These are phyloP conservation scores for Huntiella bhutanensis DNA, from an alignment of 2,329 filamentous ascomycete genomes.

Conservation along the genomic window DNA sequence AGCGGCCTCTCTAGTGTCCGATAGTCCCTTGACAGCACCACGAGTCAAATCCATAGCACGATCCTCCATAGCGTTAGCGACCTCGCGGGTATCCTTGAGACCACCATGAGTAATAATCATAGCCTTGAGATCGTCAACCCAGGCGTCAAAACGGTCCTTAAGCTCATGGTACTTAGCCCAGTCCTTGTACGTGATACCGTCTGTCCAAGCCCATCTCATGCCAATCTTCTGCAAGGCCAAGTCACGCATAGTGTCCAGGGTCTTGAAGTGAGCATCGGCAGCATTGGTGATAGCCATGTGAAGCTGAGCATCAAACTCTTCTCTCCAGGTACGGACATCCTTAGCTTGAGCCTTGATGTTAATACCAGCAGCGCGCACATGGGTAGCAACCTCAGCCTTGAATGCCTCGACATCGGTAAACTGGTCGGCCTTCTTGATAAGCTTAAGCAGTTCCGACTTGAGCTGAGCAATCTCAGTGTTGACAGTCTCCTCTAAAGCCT, in stretches of 20 bases:
- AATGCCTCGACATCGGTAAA: conserved; percentile 23
- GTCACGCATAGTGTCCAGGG: conserved; percentile 65
- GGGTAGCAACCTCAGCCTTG: conserved; percentile 23
- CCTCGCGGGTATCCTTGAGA: conserved; percentile 46
- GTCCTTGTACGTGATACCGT: conserved; percentile 89
- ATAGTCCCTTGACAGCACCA: conserved; percentile 60
- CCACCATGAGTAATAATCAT: conserved; percentile 57
- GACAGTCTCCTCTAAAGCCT: conserved; percentile 49
- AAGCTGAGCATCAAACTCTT: conserved; percentile 51
- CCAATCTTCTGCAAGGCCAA: conserved; percentile 80
- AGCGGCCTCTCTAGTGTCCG: conserved; percentile 63
- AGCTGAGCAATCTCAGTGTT: conserved; percentile 44
- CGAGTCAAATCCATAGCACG: conserved; percentile 66
- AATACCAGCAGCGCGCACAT: conserved; percentile 47
- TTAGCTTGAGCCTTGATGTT: conserved; percentile 62
- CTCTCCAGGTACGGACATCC: conserved; percentile 57
- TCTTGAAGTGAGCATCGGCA: conserved; percentile 62
- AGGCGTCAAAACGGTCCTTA: conserved; percentile 63
- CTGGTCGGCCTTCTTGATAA: conserved; percentile 36
- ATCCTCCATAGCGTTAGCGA: conserved; percentile 51
- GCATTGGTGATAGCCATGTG: conserved; percentile 49
- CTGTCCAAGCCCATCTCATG: conserved; percentile 90
- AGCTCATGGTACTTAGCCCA: conserved; percentile 90
- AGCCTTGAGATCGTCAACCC: conserved; percentile 64
- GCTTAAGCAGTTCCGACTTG: conserved; percentile 35